These are phyloP conservation scores for Neurospora cerealis DNA, from an alignment of 495 filamentous ascomycete species.

Conservation along the genomic window DNA sequence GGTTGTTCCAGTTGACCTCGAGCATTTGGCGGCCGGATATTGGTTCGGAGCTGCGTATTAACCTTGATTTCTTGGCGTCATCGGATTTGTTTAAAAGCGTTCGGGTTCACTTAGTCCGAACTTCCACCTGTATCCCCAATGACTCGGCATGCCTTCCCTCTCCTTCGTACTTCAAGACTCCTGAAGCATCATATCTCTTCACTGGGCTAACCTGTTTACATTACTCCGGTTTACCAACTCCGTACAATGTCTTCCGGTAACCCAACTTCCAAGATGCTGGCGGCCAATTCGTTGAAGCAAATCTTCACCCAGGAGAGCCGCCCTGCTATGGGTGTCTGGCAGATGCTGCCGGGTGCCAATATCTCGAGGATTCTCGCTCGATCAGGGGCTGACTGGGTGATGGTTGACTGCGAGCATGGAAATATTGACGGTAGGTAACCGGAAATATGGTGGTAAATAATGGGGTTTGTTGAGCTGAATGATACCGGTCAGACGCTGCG, in stretches of 20 bases:
- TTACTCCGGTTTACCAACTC: background rate
- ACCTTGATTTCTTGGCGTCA: background rate
- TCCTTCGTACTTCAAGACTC: background rate
- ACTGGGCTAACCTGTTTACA: background rate
- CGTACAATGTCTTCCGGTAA: constrained; percentile 6
- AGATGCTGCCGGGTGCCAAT: constrained; percentile 68
- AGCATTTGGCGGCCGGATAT: background rate
- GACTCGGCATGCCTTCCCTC: background rate
- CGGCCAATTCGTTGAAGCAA: constrained; percentile 52
- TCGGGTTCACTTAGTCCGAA: background rate
- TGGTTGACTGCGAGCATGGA: constrained; percentile 71
- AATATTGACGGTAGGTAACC: constrained; percentile 56
- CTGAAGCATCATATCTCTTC: background rate
- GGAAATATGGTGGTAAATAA: background rate
- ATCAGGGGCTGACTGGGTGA: constrained; percentile 62
- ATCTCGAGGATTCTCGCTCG: constrained; percentile 57
- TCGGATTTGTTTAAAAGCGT: background rate
- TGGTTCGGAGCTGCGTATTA: background rate
- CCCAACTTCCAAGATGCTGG: constrained; percentile 42
- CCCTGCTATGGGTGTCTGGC: constrained; percentile 56
- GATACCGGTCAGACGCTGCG: constrained; percentile 43
- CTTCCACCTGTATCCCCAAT: background rate
- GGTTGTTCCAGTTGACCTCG: background rate
- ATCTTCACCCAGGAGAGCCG: constrained; percentile 45
- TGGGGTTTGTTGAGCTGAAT: background rate